Percentiles rank a stretch among this genome's conserved stretches.
Evolutionary conservation across 2,329 filamentous ascomycete genomes (phyloP).

Genomic region (Cladosporium cucumerinum): DNA sequence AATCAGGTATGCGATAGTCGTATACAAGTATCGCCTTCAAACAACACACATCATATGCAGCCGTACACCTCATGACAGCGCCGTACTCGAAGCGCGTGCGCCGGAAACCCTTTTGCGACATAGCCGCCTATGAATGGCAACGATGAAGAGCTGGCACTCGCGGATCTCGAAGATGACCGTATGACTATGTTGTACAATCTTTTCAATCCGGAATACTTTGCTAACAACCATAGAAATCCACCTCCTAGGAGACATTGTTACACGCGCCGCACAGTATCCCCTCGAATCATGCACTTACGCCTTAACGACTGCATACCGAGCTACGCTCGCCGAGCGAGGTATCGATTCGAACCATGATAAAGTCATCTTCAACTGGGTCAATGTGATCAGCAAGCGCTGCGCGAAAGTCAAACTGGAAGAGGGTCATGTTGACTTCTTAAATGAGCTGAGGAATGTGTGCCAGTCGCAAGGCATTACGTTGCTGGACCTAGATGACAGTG

Average conservation of each 20-base stretch:
- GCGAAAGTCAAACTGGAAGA: not conserved
- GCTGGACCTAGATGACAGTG: not conserved
- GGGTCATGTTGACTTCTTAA: not conserved
- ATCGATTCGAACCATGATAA: constrained; percentile 70
- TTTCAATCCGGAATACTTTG: too few relatives aligned
- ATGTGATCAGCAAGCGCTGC: constrained; percentile 1
- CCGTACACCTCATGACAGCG: constrained; percentile 32
- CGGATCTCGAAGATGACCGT: constrained; percentile 43
- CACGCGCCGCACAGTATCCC: constrained; percentile 59
- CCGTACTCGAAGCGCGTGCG: constrained; percentile 36
- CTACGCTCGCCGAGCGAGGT: constrained; percentile 66
- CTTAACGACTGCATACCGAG: constrained; percentile 68
- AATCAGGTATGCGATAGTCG: not conserved
- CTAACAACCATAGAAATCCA: constrained; percentile 62
- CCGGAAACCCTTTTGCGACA: constrained; percentile 27
- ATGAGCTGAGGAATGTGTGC: not conserved
- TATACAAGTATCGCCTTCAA: not conserved
- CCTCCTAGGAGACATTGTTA: constrained; percentile 73
- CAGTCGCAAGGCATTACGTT: not conserved
- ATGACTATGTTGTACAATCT: not conserved
- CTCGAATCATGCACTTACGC: constrained; percentile 60
- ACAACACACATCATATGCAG: constrained; percentile 5
- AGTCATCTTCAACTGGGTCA: constrained; percentile 38
- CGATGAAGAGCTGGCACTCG: constrained; percentile 35
- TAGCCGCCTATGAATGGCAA: constrained; percentile 32